Evolutionary conservation across 257 asterid species (phyloP).

Genomic region (Solanum dulcamara): DNA sequence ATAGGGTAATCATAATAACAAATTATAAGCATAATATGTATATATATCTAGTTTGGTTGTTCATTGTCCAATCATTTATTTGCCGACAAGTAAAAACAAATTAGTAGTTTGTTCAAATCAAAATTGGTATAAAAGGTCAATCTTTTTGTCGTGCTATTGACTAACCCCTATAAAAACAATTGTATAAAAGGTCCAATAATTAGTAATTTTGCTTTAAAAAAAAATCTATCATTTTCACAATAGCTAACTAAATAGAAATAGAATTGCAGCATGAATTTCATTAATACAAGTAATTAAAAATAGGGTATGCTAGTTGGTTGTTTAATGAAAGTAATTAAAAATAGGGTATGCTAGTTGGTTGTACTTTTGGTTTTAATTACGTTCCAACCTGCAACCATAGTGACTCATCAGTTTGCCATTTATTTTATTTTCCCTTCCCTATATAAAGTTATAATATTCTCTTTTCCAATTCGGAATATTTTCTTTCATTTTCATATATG

Average conservation of each 20-base stretch:
- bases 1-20: neutral
- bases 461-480: neutral
- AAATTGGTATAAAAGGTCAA: neutral
- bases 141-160: neutral
- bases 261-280: neutral
- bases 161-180: neutral
- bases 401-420: neutral
- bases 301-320: neutral
- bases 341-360: neutral
- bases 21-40: neutral
- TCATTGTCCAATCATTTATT: neutral
- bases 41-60: neutral
- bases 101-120: neutral
- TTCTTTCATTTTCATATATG: neutral
- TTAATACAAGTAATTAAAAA: neutral
- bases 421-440: neutral
- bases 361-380: neutral
- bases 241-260: neutral
- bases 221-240: neutral
- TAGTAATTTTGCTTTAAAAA: neutral
- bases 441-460: neutral
- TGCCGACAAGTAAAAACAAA: neutral
- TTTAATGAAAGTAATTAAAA: neutral
- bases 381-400: neutral
- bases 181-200: neutral